These are phyloP conservation scores for Kwoniella mangroviensis DNA, from an alignment of 768 basidiomycete species.

Conservation along the genomic window DNA sequence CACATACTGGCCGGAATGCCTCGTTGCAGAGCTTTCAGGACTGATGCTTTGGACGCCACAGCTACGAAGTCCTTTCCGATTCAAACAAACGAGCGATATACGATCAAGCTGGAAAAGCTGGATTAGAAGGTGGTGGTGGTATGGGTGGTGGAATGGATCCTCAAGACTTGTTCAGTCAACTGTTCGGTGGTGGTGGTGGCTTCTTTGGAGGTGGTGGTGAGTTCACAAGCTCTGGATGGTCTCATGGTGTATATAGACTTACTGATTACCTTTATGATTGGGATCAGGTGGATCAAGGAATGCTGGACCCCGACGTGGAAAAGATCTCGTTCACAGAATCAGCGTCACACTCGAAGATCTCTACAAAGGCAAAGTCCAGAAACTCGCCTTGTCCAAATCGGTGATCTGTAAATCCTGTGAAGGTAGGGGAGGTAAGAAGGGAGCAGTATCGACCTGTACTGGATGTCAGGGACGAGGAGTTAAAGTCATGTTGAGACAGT, in stretches of 20 bases:
- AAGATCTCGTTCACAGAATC: slow-evolving; percentile 96
- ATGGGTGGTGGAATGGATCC: slow-evolving; percentile 75
- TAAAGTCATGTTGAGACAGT: slow-evolving; percentile 88
- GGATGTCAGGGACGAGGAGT: slow-evolving; percentile 86
- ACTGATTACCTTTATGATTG: neutral
- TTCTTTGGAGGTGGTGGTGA: slow-evolving; percentile 65
- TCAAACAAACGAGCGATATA: slow-evolving; percentile 64
- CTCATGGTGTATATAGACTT: neutral
- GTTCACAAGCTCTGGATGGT: slow-evolving; percentile 2
- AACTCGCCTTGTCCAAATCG: slow-evolving; percentile 94
- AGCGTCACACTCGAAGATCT: slow-evolving; percentile 96
- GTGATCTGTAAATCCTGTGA: slow-evolving; percentile 91
- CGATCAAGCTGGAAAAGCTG: slow-evolving; percentile 90
- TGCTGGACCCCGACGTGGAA: slow-evolving; percentile 77
- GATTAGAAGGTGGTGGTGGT: slow-evolving; percentile 59
- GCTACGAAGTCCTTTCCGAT: slow-evolving; percentile 93
- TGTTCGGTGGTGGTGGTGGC: slow-evolving; percentile 68
- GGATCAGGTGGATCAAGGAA: slow-evolving; percentile 25
- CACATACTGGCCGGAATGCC: neutral
- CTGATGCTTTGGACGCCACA: slow-evolving; percentile 52
- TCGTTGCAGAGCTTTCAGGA: no score
- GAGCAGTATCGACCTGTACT: slow-evolving; percentile 79
- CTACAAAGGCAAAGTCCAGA: slow-evolving; percentile 98
- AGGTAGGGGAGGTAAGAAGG: slow-evolving; percentile 97
- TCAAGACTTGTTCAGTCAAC: slow-evolving; percentile 96